Base-by-base conservation (phyloP, 2,329 filamentous ascomycete genomes). In the Xylariaceae sp. region DNA sequence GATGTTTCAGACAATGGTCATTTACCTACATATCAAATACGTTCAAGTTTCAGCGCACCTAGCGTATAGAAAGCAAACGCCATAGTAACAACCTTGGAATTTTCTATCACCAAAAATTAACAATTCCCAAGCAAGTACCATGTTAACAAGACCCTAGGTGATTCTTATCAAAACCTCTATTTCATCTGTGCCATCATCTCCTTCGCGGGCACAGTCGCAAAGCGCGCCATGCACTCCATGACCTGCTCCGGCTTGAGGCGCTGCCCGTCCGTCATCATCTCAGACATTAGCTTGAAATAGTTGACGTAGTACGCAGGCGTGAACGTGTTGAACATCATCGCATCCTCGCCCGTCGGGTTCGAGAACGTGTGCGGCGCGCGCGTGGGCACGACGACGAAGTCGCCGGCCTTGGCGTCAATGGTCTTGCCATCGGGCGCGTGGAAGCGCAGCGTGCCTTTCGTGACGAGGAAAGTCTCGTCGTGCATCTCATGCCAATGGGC, bases 261-360 rank as follows among this genome's bases (percentile, higher is more conserved):
- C 52, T 67, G 67, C 39, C 72, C 71, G 14, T 64, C 53, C 44
- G 68, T 67, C 20, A 65, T 68, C 55, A 77, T 57, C 53, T 67
- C 64, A 10, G 68, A 65, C 55, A 79, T 53, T 35, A 77, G 62
- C 63, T 74, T 75, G 61, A 80, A 79, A 54, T 79, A 79, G 47
- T 77, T 73, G 50, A 80, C 74, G 54, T 78, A 79, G 53, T 76
- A 78, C 2, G 72, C 72, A 1, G 77, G 77, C 20, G 75, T 80
- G 46, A 70, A 75, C 0, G 77, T 80, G 4, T 4, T 32, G 27
- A 32, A 32, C 12, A 32, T 8, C 16, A 16, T 70, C 3, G 74
- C 72, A 49, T 77, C 74, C 52, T 74, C 67, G 38, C 77, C 71
- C 35, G 69, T 72, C 0, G 77, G 73, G 45, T 81, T 80, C 40